phyloP scores from a whole-genome alignment of 2,329 filamentous ascomycete species.

The Xenoacremonium recifei region DNA sequence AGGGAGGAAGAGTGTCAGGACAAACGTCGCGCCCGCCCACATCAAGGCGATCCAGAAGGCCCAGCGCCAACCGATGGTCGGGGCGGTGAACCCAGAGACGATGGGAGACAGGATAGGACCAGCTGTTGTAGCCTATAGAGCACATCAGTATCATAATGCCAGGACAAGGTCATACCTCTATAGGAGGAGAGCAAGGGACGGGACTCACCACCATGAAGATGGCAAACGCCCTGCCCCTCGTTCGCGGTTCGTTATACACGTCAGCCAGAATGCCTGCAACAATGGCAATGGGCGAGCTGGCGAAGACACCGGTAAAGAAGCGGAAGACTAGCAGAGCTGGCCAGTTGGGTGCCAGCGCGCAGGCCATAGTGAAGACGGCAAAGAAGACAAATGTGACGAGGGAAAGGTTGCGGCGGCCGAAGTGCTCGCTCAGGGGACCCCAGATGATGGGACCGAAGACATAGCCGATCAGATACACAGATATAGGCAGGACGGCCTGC shows the following conservation, averaged over 20 bases:
- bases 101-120: conserved; percentile 67
- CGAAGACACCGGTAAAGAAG: conserved; percentile 52
- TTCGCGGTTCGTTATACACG: conserved; percentile 52
- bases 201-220: conserved; percentile 59
- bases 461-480: conserved; percentile 63
- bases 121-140: conserved; percentile 54
- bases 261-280: conserved; percentile 66
- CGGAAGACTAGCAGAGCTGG: conserved; percentile 53
- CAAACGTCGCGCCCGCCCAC: conserved; percentile 60
- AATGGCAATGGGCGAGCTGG: conserved; percentile 59
- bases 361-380: conserved; percentile 52
- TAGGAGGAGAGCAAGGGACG: conserved; percentile 2
- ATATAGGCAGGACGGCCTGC: conserved; percentile 56
- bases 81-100: conserved; percentile 60
- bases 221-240: conserved; percentile 59
- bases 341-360: conserved; percentile 53
- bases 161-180: background rate
- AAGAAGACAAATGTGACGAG: conserved; percentile 48
- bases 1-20: conserved; percentile 61
- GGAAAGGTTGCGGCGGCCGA: conserved; percentile 51
- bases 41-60: conserved; percentile 70
- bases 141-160: conserved; percentile 9
- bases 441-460: conserved; percentile 60
- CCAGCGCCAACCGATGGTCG: conserved; percentile 66
- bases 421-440: conserved; percentile 65